Percentiles rank a stretch among this genome's conserved stretches.
These are phyloP conservation scores for Climacium dendroides DNA, from an alignment of 225 moss, liverwort and hornwort species.

Conservation along the genomic window DNA sequence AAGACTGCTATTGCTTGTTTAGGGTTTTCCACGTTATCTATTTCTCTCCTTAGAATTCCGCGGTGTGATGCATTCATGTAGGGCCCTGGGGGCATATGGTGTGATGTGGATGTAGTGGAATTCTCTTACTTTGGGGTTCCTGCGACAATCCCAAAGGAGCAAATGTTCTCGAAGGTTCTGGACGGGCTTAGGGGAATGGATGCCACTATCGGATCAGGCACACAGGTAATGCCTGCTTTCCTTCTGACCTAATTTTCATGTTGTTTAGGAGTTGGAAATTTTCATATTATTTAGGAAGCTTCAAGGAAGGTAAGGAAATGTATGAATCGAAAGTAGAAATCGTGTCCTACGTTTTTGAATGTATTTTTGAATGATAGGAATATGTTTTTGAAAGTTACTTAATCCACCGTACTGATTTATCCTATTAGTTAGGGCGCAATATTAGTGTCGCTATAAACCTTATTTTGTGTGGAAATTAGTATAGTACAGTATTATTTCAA, in stretches of 20 bases:
- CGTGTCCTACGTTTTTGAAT: neutral
- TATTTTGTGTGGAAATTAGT: neutral
- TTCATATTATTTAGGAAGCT: neutral
- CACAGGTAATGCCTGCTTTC: conserved; percentile 19
- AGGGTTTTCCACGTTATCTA: neutral
- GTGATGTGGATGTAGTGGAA: conserved; percentile 47
- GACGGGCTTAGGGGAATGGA: conserved; percentile 37
- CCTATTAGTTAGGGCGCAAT: neutral
- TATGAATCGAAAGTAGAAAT: neutral
- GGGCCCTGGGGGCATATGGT: conserved; percentile 47
- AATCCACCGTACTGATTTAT: neutral
- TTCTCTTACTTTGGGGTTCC: conserved; percentile 39
- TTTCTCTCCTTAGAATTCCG: neutral
- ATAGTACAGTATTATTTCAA: neutral
- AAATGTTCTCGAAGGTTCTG: conserved; percentile 27
- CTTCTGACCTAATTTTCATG: neutral
- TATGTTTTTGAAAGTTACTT: neutral
- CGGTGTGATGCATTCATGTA: neutral
- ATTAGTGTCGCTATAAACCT: neutral
- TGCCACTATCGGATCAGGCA: conserved; percentile 28
- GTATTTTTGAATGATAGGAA: neutral
- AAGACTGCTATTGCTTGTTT: neutral
- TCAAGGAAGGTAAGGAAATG: neutral
- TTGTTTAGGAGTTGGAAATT: neutral
- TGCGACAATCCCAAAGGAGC: conserved; percentile 17